phyloP scores from a whole-genome alignment of 306 rosid genomes.

The Malus domestica region ASM211411v1 NC_041789.1:27291501-27292000 shows the following conservation, averaged over 20 bases:
- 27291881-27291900: conserved; percentile 38
- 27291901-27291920: conserved; percentile 82
- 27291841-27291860: conserved; percentile 24
- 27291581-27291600: conserved; percentile 21
- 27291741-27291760: conserved; percentile 63
- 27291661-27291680: conserved; percentile 68
- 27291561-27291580: not conserved
- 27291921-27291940: conserved; percentile 81
- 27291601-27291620: conserved; percentile 93
- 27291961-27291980: conserved; percentile 77
- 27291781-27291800: conserved; percentile 71
- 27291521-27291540: too few relatives aligned
- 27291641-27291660: conserved; percentile 76
- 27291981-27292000: not conserved
- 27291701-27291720: conserved; percentile 1
- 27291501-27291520: too few relatives aligned
- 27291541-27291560: too few relatives aligned
- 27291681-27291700: not conserved
- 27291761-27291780: conserved; percentile 74
- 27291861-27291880: conserved; percentile 27
- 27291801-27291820: conserved; percentile 77
- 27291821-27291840: conserved; percentile 48
- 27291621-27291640: conserved; percentile 92
- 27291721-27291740: conserved; percentile 18
- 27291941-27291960: conserved; percentile 80